These are phyloP conservation scores for Dothistroma septosporum DNA, from an alignment of 2,329 filamentous ascomycete genomes.

Conservation along the genomic window DNA sequence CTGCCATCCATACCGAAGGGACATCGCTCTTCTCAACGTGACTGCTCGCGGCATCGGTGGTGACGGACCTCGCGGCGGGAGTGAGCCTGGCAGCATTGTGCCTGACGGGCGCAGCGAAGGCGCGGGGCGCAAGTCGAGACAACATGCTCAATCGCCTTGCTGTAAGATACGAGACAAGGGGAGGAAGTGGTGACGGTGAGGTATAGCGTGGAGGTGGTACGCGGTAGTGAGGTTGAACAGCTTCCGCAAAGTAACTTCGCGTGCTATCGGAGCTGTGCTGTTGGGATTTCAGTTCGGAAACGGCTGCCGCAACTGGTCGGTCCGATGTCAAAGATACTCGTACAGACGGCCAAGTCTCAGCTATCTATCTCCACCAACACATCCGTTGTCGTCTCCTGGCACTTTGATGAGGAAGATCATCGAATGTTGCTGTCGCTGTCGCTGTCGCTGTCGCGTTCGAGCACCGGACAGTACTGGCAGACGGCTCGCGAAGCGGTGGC, in stretches of 20 bases:
- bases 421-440: too few relatives aligned
- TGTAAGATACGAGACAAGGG: conserved; percentile 2
- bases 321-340: too few relatives aligned
- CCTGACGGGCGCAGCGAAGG: conserved; percentile 33
- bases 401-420: too few relatives aligned
- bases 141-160: conserved; percentile 28
- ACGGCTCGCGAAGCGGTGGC: too few relatives aligned
- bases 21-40: conserved; percentile 76
- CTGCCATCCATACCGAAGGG: conserved; percentile 53
- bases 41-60: conserved; percentile 89
- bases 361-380: too few relatives aligned
- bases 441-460: too few relatives aligned
- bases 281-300: background rate
- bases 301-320: too few relatives aligned
- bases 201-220: conserved; percentile 4
- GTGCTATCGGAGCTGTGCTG: background rate
- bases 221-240: background rate
- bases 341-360: too few relatives aligned
- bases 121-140: conserved; percentile 37
- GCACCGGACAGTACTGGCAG: too few relatives aligned
- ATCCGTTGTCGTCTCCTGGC: too few relatives aligned
- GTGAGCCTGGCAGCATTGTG: conserved; percentile 30
- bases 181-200: conserved; percentile 3
- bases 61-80: conserved; percentile 66
- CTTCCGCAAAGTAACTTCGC: too few relatives aligned